Evolutionary conservation across 1,139 yeast genomes (phyloP), one percentile per base, ranked within the genome.

Genomic region (Candida albicans): DNA sequence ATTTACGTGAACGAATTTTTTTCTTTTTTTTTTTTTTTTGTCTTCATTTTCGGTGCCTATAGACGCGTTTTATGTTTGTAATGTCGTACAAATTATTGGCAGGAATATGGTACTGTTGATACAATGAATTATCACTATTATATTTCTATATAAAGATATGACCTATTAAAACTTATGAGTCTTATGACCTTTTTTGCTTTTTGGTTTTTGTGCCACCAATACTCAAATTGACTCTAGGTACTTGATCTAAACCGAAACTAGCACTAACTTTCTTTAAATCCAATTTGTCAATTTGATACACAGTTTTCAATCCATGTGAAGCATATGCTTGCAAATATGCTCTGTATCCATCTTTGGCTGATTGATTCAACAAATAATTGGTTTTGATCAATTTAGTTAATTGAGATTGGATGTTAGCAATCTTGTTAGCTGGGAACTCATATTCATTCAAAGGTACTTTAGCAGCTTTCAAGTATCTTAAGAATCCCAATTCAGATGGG

Each of bases 321-420:
- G 99, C 91, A 62, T 93, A 95, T 5, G 99, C 98, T 68, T 95
- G 99, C 58, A 93, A 76, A 66, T 93, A 93, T 6, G 98, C 82
- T 64, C 97, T 81, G 72, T 93, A 93, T 46, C 99, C 99, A 62
- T 93, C 99, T 68, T 90, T 89, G 32, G 99, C 99, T 45, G 91
- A 82, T 68, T 89, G 96, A 64, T 93, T 95, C 53, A 93, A 77
- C 85, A 95, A 89, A 68, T 87, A 93, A 67, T 93, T 93, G 47
- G 93, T 87, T 58, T 89, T 85, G 52, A 93, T 89, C 55, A 93
- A 77, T 70, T 91, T 93, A 58, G 89, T 93, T 54, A 93, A 74
- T 68, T 93, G 99, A 8, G 89, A 77, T 68, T 93, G 99, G 39
- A 93, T 96, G 61, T 95, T 93, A 56, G 97, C 97, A 52, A 93